A percentile compares a stretch with the other conserved stretches of the same genome.
These are phyloP conservation scores for Lenzites betulinus DNA, from an alignment of 768 basidiomycete genomes.

Conservation along the genomic window DNA sequence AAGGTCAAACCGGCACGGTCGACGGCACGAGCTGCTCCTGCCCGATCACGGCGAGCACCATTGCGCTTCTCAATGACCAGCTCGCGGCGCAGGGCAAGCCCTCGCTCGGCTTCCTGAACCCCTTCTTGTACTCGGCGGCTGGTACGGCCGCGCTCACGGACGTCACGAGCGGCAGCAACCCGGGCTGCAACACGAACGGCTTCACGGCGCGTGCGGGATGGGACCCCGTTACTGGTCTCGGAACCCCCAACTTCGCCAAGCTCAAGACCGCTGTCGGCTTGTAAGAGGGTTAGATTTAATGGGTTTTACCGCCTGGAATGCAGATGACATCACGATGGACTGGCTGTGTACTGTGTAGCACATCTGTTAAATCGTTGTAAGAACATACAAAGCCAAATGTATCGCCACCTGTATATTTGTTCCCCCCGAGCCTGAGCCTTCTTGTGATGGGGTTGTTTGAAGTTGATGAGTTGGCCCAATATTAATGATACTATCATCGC, in stretches of 20 bases:
- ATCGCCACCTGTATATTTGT: no score
- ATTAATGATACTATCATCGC: no score
- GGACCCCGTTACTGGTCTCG: conserved; percentile 32
- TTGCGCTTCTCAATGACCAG: conserved; percentile 37
- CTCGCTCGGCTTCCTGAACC: conserved; percentile 38
- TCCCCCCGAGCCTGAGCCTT: no score
- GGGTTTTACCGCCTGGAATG: no score
- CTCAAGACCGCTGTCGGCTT: conserved; percentile 2
- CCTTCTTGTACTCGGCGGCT: conserved; percentile 32
- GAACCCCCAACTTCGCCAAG: conserved; percentile 22
- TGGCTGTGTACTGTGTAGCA: no score
- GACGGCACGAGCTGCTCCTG: conserved; percentile 36
- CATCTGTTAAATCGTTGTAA: no score
- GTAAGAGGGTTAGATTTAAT: not conserved
- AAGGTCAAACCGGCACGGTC: conserved; percentile 19
- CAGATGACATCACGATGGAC: no score
- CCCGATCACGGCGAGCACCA: conserved; percentile 36
- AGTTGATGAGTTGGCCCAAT: no score
- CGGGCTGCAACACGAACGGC: conserved; percentile 38
- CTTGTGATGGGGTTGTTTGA: no score
- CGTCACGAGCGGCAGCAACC: conserved; percentile 29
- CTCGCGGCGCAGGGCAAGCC: conserved; percentile 32
- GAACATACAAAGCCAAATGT: no score
- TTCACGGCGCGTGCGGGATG: conserved; percentile 35
- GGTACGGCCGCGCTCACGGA: conserved; percentile 30